Evolutionary conservation across 192 early-diverging fungal genomes (phyloP), one percentile per base, ranked within the genome.

Genomic region (Gryganskiella cystojenkinii): DNA sequence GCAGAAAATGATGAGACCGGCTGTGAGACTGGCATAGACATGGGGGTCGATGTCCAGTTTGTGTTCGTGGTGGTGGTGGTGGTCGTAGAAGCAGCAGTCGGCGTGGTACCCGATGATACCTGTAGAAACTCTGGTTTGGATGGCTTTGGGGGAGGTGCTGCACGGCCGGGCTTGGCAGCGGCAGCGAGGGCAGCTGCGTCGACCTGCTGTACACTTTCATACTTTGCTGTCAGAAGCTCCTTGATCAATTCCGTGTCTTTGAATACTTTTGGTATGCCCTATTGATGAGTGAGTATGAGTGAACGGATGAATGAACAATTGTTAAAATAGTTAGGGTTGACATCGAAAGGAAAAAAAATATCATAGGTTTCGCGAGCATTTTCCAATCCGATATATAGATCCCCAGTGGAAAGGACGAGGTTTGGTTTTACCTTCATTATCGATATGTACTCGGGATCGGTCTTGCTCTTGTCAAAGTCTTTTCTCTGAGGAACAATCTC

Each of bases 181-280:
- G 69, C 31, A 19, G 56, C 65, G 45, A 82, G 75, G 78, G 67
- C 64, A 24, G 52, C 34, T 1, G 61, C 45, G 25, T 83, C 82
- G 44, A 84, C 70, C 46, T 80, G 71, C 59, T 74, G 70, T 15
- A 80, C 73, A 13, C 83, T 68, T 68, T 83, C 63, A 52, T 89
- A 84, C 17, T 79, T 65, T 22, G 61, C 75, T 31, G 61, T 19
- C 35, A 72, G 13, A 31, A 63, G 55, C 8, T 59, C 47, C 52
- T 64, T 70, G 61, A 80, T 37, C 68, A 71, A 70, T 61, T 76
- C 59, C 40, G 75, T 69, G 64, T 69, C 63, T 43, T 10, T 73
- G 25, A 75, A 61, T 65, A 33, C 27, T 28, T 14, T 54, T 24
- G 55, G 71, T 27, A 63, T 27, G 30, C 45, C 80, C 80, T 47